Conservation (phyloP, 225 moss, liverwort and hornwort species). For the Pseudisothecium myosuroides region DNA sequence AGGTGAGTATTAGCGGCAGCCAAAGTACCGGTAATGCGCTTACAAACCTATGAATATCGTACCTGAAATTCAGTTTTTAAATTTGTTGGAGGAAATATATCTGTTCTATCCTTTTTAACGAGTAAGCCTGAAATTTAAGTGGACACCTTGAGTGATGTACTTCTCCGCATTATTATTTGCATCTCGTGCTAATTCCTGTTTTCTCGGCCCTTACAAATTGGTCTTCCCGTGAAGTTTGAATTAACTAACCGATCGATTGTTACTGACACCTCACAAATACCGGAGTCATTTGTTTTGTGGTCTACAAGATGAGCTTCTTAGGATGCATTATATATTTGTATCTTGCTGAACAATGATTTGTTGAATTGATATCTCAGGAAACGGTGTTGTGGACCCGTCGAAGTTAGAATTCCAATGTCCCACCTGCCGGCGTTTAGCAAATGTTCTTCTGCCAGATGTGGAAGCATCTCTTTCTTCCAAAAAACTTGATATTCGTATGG, state of each 20-base stretch:
- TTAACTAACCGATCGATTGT: background rate
- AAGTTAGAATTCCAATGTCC: slow-evolving; percentile 82
- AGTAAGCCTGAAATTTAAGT: background rate
- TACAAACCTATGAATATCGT: background rate
- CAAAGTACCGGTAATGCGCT: background rate
- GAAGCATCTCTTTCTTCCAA: slow-evolving; percentile 19
- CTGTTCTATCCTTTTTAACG: background rate
- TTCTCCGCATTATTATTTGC: background rate
- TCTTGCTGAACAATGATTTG: background rate
- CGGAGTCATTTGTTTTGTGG: background rate
- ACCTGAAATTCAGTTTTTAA: background rate
- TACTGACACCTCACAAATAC: background rate
- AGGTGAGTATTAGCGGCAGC: background rate
- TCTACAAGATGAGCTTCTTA: background rate
- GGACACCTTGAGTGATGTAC: background rate
- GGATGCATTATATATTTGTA: background rate
- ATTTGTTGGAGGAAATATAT: background rate
- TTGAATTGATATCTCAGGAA: slow-evolving; percentile 32
- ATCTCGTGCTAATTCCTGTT: background rate
- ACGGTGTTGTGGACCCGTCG: slow-evolving; percentile 50
- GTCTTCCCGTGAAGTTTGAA: background rate
- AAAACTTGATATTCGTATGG: slow-evolving; percentile 1
- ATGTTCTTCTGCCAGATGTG: slow-evolving; percentile 70
- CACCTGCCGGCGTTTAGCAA: slow-evolving; percentile 86
- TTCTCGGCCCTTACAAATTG: background rate